Conservation (phyloP, 148 eudicot genomes). For the Persicaria tinctoria region DNA sequence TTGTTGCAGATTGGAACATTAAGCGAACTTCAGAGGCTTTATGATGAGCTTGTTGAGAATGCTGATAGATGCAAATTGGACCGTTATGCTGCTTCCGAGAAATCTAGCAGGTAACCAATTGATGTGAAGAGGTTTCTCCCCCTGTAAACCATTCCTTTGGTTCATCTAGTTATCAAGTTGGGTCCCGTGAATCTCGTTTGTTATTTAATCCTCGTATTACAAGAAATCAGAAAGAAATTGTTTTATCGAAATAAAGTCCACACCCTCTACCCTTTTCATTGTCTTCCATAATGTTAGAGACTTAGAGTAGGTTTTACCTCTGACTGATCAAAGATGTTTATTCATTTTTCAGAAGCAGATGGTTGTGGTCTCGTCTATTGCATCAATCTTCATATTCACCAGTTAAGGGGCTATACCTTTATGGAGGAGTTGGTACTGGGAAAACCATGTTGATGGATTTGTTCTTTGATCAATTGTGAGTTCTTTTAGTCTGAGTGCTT, state of each 20-base stretch:
- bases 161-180: background rate
- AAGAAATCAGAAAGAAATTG: background rate
- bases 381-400: constrained; percentile 70
- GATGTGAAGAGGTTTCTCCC: background rate
- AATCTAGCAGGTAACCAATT: constrained; percentile 41
- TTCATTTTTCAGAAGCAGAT: constrained; percentile 54
- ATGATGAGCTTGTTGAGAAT: constrained; percentile 77
- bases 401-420: constrained; percentile 75
- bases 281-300: background rate
- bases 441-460: constrained; percentile 99
- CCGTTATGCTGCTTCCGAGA: constrained; percentile 68
- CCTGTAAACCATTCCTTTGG: background rate
- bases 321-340: background rate
- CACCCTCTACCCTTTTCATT: background rate
- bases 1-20: constrained; percentile 65
- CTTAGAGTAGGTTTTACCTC: background rate
- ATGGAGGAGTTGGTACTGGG: constrained; percentile 96
- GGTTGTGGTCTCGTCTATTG: constrained; percentile 83
- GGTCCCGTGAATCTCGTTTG: background rate
- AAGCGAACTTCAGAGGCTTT: constrained; percentile 77
- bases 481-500: background rate
- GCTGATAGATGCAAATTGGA: constrained; percentile 69
- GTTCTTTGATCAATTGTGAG: constrained; percentile 77
- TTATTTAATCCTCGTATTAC: background rate
- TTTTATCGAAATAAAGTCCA: background rate